phyloP scores from a whole-genome alignment of 352 stramenopile genomes.

The Globisporangium cylindrosporum region DNA sequence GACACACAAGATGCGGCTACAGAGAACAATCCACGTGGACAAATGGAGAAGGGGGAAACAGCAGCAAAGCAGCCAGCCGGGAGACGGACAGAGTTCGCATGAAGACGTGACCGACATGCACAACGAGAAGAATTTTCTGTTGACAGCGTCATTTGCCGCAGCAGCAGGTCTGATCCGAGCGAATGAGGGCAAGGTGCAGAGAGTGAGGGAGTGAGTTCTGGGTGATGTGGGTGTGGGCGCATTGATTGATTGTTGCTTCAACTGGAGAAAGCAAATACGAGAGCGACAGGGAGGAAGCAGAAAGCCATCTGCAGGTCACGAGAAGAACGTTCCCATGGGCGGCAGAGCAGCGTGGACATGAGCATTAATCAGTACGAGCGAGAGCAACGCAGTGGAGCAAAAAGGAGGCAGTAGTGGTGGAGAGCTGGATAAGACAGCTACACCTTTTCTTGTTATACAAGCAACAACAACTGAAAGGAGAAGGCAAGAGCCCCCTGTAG shows the following conservation, averaged over 20 bases:
- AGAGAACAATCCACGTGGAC: slow-evolving; percentile 10
- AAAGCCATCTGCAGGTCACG: background rate
- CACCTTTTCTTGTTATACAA: too few species aligned
- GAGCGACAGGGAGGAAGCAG: background rate
- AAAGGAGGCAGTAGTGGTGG: background rate
- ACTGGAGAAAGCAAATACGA: background rate
- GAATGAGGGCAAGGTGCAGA: background rate
- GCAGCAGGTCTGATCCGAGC: background rate
- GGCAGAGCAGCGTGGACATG: background rate
- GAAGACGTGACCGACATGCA: slow-evolving; percentile 1
- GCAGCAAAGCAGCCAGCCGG: background rate
- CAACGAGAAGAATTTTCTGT: slow-evolving; percentile 4
- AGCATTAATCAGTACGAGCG: background rate
- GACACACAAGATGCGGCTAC: background rate
- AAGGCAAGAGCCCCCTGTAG: too few species aligned
- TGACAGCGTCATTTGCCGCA: background rate
- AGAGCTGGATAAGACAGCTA: background rate
- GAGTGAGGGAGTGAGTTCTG: background rate
- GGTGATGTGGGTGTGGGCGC: background rate
- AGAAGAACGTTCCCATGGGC: slow-evolving; percentile 1
- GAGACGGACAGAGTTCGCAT: background rate
- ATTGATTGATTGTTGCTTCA: background rate
- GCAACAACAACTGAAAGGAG: too few species aligned
- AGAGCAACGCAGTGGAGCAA: background rate
- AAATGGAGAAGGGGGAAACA: background rate